A percentile compares a stretch with the other conserved stretches of the same genome.
Conservation (phyloP, 352 stramenopile species). For the Phytophthora sp. region DNA sequence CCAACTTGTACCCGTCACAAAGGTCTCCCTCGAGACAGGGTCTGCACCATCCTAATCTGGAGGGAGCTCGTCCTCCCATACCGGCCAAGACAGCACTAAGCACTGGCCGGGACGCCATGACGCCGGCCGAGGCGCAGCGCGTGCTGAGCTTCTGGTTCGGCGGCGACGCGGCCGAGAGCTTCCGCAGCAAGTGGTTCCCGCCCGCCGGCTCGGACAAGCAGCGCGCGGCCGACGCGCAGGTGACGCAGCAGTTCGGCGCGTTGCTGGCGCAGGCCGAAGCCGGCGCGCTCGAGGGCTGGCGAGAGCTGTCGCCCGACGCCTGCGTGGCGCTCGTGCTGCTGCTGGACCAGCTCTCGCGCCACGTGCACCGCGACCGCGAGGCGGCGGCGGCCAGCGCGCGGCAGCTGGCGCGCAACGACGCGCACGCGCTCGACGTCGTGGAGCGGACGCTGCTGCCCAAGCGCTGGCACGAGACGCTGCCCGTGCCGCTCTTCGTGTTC, state of each 20-base stretch:
- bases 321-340: slow-evolving; percentile 85
- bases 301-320: slow-evolving; percentile 25
- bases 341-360: slow-evolving; percentile 88
- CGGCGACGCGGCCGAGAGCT: slow-evolving; percentile 53
- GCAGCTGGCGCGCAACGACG: slow-evolving; percentile 50
- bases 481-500: slow-evolving; percentile 74
- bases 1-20: too few species aligned
- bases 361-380: slow-evolving; percentile 64
- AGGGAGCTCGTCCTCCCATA: too few species aligned
- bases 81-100: slow-evolving; percentile 10
- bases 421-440: slow-evolving; percentile 48
- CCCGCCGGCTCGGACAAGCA: slow-evolving; percentile 55
- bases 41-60: too few species aligned
- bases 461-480: slow-evolving; percentile 58
- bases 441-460: slow-evolving; percentile 48
- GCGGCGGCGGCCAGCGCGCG: slow-evolving; percentile 14
- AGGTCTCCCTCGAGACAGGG: too few species aligned
- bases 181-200: slow-evolving; percentile 73
- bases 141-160: slow-evolving; percentile 75
- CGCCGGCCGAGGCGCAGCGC: slow-evolving; percentile 24
- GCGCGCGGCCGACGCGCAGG: slow-evolving; percentile 43
- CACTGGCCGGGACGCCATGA: slow-evolving; percentile 14
- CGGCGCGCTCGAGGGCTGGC: slow-evolving; percentile 59
- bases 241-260: slow-evolving; percentile 42
- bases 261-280: slow-evolving; percentile 52